phyloP scores from a whole-genome alignment of 1,284 basidiomycete species.

The Boletus sp. region DNA sequence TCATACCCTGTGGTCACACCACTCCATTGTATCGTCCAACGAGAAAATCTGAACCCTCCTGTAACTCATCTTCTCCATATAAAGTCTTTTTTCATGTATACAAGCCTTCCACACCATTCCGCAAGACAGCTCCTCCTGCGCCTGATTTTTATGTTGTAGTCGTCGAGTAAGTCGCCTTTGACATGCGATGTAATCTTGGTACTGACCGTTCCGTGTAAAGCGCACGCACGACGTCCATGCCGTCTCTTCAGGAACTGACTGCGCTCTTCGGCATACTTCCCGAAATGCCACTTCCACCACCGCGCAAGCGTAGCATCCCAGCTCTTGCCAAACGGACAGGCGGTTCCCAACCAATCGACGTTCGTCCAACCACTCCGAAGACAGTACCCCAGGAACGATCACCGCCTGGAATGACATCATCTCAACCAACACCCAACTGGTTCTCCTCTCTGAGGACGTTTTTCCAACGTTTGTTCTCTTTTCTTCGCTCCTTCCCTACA shows the following conservation, averaged over 20 bases:
- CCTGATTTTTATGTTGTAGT: slow-evolving; percentile 90
- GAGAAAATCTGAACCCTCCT: slow-evolving; percentile 4
- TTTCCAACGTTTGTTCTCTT: slow-evolving; percentile 4
- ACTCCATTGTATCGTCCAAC: slow-evolving; percentile 35
- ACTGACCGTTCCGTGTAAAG: slow-evolving; percentile 35
- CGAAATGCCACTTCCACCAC: slow-evolving; percentile 50
- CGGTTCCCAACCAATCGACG: slow-evolving; percentile 9
- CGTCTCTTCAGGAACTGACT: slow-evolving; percentile 64
- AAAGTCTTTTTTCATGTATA: slow-evolving; percentile 88
- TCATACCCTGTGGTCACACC: slow-evolving; percentile 67
- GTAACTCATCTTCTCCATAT: slow-evolving; percentile 47
- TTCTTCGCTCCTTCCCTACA: slow-evolving; percentile 16
- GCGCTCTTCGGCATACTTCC: slow-evolving; percentile 61
- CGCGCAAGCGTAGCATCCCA: slow-evolving; percentile 38
- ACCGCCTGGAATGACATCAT: background rate
- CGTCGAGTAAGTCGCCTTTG: slow-evolving; percentile 61
- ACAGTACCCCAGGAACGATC: slow-evolving; percentile 2
- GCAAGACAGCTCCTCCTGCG: slow-evolving; percentile 71
- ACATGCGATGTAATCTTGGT: background rate
- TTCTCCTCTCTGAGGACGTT: background rate
- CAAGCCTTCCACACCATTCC: slow-evolving; percentile 84
- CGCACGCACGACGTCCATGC: slow-evolving; percentile 69
- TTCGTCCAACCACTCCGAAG: slow-evolving; percentile 13
- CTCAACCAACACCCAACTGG: background rate
- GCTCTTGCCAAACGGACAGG: slow-evolving; percentile 16